A percentile compares a stretch with the other conserved stretches of the same genome.
phyloP scores from a whole-genome alignment of 1,284 basidiomycete species.

The Austroboletus niveus region DNA sequence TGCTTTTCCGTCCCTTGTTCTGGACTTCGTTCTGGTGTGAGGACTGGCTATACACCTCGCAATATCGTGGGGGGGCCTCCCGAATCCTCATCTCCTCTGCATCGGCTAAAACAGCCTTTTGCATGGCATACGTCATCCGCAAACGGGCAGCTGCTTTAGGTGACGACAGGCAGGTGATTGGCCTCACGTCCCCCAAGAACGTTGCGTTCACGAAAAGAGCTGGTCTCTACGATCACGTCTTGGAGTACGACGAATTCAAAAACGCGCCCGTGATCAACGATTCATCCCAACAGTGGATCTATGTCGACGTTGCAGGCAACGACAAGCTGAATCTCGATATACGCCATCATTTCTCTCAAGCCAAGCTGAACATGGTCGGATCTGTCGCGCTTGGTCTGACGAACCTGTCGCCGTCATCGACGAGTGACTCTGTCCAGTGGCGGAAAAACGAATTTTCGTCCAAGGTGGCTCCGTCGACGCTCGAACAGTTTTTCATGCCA shows the following conservation, averaged over 20 bases:
- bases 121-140: slow-evolving; percentile 53
- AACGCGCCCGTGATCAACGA: slow-evolving; percentile 26
- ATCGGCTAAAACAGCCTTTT: slow-evolving; percentile 66
- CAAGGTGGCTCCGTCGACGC: slow-evolving; percentile 7
- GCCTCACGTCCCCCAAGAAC: slow-evolving; percentile 57
- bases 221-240: slow-evolving; percentile 52
- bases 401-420: slow-evolving; percentile 46
- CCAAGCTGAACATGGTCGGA: slow-evolving; percentile 37
- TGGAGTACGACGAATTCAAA: slow-evolving; percentile 48
- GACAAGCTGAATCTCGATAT: slow-evolving; percentile 45
- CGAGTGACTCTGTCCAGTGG: slow-evolving; percentile 35
- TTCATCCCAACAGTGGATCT: slow-evolving; percentile 43
- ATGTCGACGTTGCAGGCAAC: slow-evolving; percentile 63
- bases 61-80: slow-evolving; percentile 45
- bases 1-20: slow-evolving; percentile 66
- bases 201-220: slow-evolving; percentile 50
- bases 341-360: slow-evolving; percentile 38
- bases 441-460: slow-evolving; percentile 35
- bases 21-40: slow-evolving; percentile 72
- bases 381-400: slow-evolving; percentile 53
- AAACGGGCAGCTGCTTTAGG: slow-evolving; percentile 26
- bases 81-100: slow-evolving; percentile 59
- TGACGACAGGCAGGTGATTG: slow-evolving; percentile 39
- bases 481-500: slow-evolving; percentile 62
- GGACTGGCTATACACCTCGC: slow-evolving; percentile 54